phyloP scores from a whole-genome alignment of 371 early-diverging fungal species.

The Saksenaea vasiformis region DNA sequence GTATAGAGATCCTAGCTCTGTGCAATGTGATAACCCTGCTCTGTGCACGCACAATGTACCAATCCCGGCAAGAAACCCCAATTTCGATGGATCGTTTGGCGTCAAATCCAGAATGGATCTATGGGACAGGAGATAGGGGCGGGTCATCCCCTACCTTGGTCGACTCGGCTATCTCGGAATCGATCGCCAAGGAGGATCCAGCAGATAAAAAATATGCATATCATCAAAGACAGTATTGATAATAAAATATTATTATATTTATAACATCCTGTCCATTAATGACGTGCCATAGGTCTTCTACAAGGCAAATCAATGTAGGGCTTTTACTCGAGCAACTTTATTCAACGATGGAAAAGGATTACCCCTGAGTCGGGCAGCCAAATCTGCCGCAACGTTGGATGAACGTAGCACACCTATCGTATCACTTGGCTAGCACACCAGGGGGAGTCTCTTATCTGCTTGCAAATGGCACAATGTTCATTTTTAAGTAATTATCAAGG shows the following conservation, averaged over 20 bases:
- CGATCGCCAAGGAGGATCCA: constrained; percentile 5
- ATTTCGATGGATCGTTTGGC: constrained; percentile 1
- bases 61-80: not conserved
- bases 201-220: not conserved
- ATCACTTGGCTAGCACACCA: too few species aligned
- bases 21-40: constrained; percentile 37
- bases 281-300: not conserved
- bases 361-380: too few species aligned
- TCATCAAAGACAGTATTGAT: constrained; percentile 4
- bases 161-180: constrained; percentile 5
- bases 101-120: constrained; percentile 9
- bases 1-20: constrained; percentile 35
- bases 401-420: too few species aligned
- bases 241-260: not conserved
- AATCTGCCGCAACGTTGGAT: too few species aligned
- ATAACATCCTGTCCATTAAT: not conserved
- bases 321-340: too few species aligned
- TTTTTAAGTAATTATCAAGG: too few species aligned
- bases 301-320: too few species aligned
- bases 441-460: too few species aligned
- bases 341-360: too few species aligned
- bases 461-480: too few species aligned
- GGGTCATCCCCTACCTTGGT: constrained; percentile 6
- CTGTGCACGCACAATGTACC: constrained; percentile 19
- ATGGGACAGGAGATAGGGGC: constrained; percentile 4